Conservation (phyloP, 2,329 filamentous ascomycete genomes). For the Whalleya microplaca region DNA sequence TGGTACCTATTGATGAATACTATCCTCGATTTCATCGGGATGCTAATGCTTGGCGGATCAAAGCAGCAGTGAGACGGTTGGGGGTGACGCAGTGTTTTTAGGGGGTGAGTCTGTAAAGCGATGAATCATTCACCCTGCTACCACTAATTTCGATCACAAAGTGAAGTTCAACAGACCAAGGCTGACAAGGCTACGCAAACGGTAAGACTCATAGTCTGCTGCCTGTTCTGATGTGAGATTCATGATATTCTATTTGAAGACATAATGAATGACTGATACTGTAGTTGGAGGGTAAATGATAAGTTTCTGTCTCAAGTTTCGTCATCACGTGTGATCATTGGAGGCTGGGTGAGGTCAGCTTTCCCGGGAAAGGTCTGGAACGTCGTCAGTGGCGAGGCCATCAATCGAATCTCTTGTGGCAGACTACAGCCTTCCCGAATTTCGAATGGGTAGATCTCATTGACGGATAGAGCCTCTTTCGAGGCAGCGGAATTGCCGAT, state of each 20-base stretch:
- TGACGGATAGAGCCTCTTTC: slow-evolving; percentile 16
- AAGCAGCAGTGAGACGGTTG: neutral
- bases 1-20: neutral
- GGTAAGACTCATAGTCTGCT: neutral
- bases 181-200: neutral
- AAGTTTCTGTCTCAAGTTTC: slow-evolving; percentile 24
- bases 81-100: neutral
- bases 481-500: neutral
- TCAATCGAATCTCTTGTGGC: slow-evolving; percentile 1
- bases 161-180: neutral
- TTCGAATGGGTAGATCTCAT: slow-evolving; percentile 6
- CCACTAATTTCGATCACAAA: neutral
- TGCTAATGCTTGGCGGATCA: neutral
- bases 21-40: neutral
- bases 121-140: no score
- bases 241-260: no score
- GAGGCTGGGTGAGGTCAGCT: slow-evolving; percentile 24
- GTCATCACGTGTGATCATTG: slow-evolving; percentile 32
- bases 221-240: no score
- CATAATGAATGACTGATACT: neutral
- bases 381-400: slow-evolving; percentile 19
- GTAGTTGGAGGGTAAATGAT: neutral
- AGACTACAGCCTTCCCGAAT: slow-evolving; percentile 12
- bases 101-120: neutral
- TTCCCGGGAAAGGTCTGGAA: slow-evolving; percentile 11